Base-by-base conservation (phyloP, 2,329 filamentous ascomycete genomes). In the Beauveria brongniartii region DNA sequence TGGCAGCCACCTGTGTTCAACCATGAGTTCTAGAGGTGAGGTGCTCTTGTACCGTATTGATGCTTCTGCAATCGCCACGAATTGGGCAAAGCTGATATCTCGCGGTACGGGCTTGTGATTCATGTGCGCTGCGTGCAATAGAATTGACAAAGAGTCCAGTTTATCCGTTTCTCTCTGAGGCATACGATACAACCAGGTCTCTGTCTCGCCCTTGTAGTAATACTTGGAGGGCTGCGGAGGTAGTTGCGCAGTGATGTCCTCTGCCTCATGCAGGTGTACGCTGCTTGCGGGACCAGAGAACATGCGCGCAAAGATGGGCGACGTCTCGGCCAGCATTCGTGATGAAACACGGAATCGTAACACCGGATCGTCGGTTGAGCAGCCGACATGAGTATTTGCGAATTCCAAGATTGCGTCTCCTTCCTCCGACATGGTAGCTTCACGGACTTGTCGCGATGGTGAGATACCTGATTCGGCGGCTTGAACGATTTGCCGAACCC, bases 361-460 rank as follows among this genome's bases (percentile, higher is more conserved):
- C 1, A 77, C 74, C 0, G 79, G 77, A 53, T 75, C 72, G 12
- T 64, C 64, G 22, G 64, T 62, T 1, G 64, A 65, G 22, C 67
- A 63, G 18, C 76, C 73, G 8, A 69, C 68, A 1, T 66, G 69
- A 0, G 69, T 65, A 63, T 82, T 81, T 59, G 76, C 72, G 63
- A 83, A 83, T 62, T 83, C 81, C 37, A 83, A 72, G 28, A 83
- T 74, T 3, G 74, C 74, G 62, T 83, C 80, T 7, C 81, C 80
- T 2, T 72, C 72, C 1, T 72, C 71, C 0, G 76, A 72, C 56
- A 83, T 78, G 41, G 70, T 67, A 47, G 72, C 74, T 58, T 82
- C 79, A 18, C 73, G 69, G 9, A 80, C 70, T 0, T 67, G 67
- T 53, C 75, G 70, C 18, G 72, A 73, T 2, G 73, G 72, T 0